Percentiles rank a stretch among this genome's conserved stretches.
Conservation (phyloP, 495 filamentous ascomycete genomes). For the Usnea hakonensis region DNA sequence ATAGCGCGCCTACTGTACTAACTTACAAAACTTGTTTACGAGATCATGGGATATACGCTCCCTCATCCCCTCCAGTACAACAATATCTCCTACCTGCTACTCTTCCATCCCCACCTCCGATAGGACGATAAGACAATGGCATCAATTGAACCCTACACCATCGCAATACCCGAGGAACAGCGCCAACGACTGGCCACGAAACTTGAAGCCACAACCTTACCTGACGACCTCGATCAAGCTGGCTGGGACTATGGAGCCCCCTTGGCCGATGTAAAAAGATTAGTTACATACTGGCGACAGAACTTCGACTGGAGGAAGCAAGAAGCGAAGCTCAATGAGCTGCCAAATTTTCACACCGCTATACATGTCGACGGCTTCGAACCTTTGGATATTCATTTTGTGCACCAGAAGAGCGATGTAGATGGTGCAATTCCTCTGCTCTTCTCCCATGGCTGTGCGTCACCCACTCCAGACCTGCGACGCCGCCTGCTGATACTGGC, state of each 20-base stretch:
- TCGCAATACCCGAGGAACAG: slow-evolving; percentile 33
- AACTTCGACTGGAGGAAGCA: slow-evolving; percentile 38
- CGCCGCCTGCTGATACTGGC: background rate
- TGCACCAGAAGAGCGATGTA: slow-evolving; percentile 34
- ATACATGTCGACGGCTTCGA: slow-evolving; percentile 39
- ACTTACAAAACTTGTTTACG: background rate
- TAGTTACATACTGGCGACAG: slow-evolving; percentile 35
- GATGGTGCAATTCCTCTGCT: slow-evolving; percentile 37
- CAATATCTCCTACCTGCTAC: no score
- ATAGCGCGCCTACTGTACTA: background rate
- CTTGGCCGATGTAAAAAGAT: slow-evolving; percentile 32
- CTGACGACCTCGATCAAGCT: slow-evolving; percentile 36
- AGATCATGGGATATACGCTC: background rate
- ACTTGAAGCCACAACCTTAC: slow-evolving; percentile 31
- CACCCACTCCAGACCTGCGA: background rate
- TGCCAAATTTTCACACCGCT: slow-evolving; percentile 35
- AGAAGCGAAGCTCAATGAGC: slow-evolving; percentile 37
- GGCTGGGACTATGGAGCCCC: slow-evolving; percentile 37
- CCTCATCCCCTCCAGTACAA: background rate
- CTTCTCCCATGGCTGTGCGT: slow-evolving; percentile 39
- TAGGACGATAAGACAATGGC: slow-evolving; percentile 12
- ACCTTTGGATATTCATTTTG: slow-evolving; percentile 37
- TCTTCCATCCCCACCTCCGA: background rate
- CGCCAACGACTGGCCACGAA: slow-evolving; percentile 35
- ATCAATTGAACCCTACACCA: slow-evolving; percentile 29